Percentiles rank a stretch among this genome's conserved stretches.
phyloP scores from a whole-genome alignment of 2,329 filamentous ascomycete species.

The Paracorniculantispora psalliotae region DNA sequence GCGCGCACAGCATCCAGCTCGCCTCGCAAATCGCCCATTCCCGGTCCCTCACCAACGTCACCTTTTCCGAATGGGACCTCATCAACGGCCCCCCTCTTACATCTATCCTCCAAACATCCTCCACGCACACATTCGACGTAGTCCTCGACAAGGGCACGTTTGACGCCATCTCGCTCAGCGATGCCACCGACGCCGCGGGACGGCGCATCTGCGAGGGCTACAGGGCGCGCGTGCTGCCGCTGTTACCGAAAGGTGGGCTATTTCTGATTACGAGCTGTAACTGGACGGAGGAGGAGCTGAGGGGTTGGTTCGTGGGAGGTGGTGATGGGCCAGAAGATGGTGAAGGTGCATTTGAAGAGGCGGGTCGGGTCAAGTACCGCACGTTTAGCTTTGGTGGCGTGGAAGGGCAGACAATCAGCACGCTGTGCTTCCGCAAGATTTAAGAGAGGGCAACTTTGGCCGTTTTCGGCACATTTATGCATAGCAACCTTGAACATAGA shows the following conservation, averaged over 20 bases:
- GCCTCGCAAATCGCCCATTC: slow-evolving; percentile 57
- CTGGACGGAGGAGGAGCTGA: slow-evolving; percentile 89
- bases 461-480: not conserved
- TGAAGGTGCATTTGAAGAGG: slow-evolving; percentile 50
- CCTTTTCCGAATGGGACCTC: slow-evolving; percentile 59
- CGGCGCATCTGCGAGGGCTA: slow-evolving; percentile 71
- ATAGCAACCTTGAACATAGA: slow-evolving; percentile 13
- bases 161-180: slow-evolving; percentile 80
- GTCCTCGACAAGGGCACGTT: slow-evolving; percentile 98
- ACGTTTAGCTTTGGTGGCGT: slow-evolving; percentile 85
- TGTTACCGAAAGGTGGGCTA: slow-evolving; percentile 67
- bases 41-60: slow-evolving; percentile 25
- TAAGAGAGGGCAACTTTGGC: not conserved
- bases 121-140: slow-evolving; percentile 61
- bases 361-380: slow-evolving; percentile 70
- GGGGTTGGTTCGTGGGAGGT: slow-evolving; percentile 64
- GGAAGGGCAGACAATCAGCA: slow-evolving; percentile 85
- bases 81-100: slow-evolving; percentile 44
- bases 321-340: no score
- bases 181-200: slow-evolving; percentile 47
- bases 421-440: slow-evolving; percentile 67
- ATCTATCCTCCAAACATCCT: slow-evolving; percentile 33
- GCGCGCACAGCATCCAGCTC: slow-evolving; percentile 65
- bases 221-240: slow-evolving; percentile 57
- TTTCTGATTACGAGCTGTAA: slow-evolving; percentile 94